A percentile compares a stretch with the other conserved stretches of the same genome.
These are phyloP conservation scores for Trifolium pratense DNA, from an alignment of 306 rosid species.

Conservation along the genomic window DNA sequence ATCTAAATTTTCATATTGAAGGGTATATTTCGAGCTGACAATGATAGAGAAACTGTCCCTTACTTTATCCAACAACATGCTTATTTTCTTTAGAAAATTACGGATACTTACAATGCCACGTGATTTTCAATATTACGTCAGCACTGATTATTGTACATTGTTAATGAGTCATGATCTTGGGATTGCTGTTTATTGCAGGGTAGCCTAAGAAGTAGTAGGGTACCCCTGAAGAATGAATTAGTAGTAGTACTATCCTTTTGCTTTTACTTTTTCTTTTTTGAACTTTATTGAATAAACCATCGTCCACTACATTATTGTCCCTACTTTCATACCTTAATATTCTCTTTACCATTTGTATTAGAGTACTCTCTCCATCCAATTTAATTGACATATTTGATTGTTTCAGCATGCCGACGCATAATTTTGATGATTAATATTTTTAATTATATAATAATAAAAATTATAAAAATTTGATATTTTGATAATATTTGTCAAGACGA, in stretches of 20 bases:
- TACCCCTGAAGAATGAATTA: constrained; percentile 29
- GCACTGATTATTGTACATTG: constrained; percentile 28
- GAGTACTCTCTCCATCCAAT: no score
- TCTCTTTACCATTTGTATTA: constrained; percentile 40
- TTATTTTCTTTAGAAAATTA: constrained; percentile 42
- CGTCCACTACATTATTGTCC: constrained; percentile 50
- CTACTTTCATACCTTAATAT: constrained; percentile 39
- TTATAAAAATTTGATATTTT: no score
- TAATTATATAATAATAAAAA: no score
- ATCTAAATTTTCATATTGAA: constrained; percentile 59
- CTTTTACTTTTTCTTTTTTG: constrained; percentile 74
- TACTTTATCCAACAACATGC: constrained; percentile 74
- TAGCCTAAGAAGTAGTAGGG: constrained; percentile 2
- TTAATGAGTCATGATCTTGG: constrained; percentile 50
- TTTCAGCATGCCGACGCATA: no score
- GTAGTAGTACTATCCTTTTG: constrained; percentile 48
- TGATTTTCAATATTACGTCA: constrained; percentile 60
- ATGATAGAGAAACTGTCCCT: constrained; percentile 84
- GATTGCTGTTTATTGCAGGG: constrained; percentile 59
- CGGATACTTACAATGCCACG: constrained; percentile 57
- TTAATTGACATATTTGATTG: no score
- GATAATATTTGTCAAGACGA: no score
- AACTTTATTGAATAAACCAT: constrained; percentile 51
- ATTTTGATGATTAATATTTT: no score
- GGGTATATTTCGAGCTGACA: constrained; percentile 63